These are phyloP conservation scores for Ananas comosus DNA, from an alignment of 176 grass and related monocot species.

Conservation along the genomic window DNA sequence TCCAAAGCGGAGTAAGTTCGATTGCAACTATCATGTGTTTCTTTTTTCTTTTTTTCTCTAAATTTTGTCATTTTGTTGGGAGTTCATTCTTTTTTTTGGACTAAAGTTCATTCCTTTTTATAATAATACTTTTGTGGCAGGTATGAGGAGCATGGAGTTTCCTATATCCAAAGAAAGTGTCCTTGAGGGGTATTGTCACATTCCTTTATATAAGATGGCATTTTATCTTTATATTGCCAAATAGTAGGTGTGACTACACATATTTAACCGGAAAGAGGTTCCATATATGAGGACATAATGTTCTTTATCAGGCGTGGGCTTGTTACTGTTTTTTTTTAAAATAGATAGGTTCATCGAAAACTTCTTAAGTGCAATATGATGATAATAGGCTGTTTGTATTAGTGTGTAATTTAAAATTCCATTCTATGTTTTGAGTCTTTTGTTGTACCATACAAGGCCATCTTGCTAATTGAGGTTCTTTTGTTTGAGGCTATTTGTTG, in stretches of 20 bases:
- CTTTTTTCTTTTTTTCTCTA: not conserved
- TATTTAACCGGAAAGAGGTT: not conserved
- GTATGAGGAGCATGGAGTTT: slow-evolving; percentile 96
- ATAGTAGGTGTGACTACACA: not conserved
- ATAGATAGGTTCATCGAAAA: too few species aligned
- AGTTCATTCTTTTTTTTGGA: not conserved
- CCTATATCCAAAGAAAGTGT: slow-evolving; percentile 97
- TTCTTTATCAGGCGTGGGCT: not conserved
- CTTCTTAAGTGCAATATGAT: too few species aligned
- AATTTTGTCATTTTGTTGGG: not conserved
- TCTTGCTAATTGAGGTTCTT: too few species aligned
- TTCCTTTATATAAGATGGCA: not conserved
- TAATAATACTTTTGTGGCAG: slow-evolving; percentile 25
- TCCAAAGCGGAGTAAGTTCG: slow-evolving; percentile 94
- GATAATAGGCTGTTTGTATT: too few species aligned
- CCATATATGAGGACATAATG: not conserved
- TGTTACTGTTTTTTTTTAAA: not conserved
- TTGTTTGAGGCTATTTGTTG: too few species aligned
- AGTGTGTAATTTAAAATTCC: too few species aligned
- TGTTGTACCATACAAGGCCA: too few species aligned
- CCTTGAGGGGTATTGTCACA: slow-evolving; percentile 30
- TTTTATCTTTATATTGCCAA: not conserved
- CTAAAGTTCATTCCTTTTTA: slow-evolving; percentile 5
- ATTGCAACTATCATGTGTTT: slow-evolving; percentile 5
- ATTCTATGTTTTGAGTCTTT: too few species aligned